Evolutionary conservation across 2,329 filamentous ascomycete genomes (phyloP), one percentile per base, ranked within the genome.

Genomic region (Metarhizium robertsii): DNA sequence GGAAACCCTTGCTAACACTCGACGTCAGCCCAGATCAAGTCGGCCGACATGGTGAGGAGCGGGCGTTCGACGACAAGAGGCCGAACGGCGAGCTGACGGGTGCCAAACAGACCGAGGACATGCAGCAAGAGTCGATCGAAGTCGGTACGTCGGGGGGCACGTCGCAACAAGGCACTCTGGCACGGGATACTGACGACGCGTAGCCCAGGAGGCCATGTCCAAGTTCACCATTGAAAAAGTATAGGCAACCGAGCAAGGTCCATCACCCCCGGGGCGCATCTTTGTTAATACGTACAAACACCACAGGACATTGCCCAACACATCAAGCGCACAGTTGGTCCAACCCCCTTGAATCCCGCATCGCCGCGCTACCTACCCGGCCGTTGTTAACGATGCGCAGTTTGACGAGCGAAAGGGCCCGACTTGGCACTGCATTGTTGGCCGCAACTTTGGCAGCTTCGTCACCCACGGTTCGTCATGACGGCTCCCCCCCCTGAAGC

Each of bases 391-490:
- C 32, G 47, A 6, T 20, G 30, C 40, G 52, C 53, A 97, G 92
- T 97, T 99, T 67, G 94, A 99, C 72, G 88, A 90, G 67, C 87
- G 92, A 70, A 96, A 96, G 78, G 94, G 94, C 40, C 92, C 92
- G 60, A 99, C 94, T 71, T 99, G 92, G 94, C 94, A 99, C 75
- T 99, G 94, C 75, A 96, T 99, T 64, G 94, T 99, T 38, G 94
- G 94, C 60, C 84, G 94, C 64, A 97, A 99, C 80, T 99, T 99
- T 76, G 94, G 94, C 65, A 97, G 92, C 75, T 99, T 97, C 65
- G 94, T 99, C 53, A 99, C 94, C 45, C 94, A 99, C 69, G 92
- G 92, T 96, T 81, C 59, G 82, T 64, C 29, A 8, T 11, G 36
- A 6, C 50, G 2, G 25, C 18, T 4, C 32, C 16, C 32, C 16